phyloP scores from a whole-genome alignment of 2,329 filamentous ascomycete genomes.

The Penicillium sclerotigenum region DNA sequence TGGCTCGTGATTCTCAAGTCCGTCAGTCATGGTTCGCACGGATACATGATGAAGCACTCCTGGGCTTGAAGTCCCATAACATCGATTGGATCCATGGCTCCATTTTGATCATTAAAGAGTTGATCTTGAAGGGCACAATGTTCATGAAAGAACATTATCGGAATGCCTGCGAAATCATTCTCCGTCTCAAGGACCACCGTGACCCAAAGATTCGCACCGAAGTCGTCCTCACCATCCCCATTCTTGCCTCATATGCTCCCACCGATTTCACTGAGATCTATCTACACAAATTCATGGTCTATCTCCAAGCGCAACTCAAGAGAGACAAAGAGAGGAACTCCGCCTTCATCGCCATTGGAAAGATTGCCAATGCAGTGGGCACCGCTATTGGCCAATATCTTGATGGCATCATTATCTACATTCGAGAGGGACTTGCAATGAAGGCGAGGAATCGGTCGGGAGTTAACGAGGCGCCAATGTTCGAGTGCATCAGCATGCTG shows the following conservation, averaged over 20 bases:
- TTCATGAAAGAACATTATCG: slow-evolving; percentile 97
- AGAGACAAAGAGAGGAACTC: slow-evolving; percentile 92
- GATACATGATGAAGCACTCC: slow-evolving; percentile 81
- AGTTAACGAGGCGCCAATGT: slow-evolving; percentile 70
- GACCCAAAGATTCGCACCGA: slow-evolving; percentile 85
- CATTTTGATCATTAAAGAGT: slow-evolving; percentile 83
- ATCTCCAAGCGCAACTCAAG: slow-evolving; percentile 88
- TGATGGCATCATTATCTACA: slow-evolving; percentile 88
- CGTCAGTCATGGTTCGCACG: slow-evolving; percentile 84
- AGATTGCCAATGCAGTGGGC: slow-evolving; percentile 93
- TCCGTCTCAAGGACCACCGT: slow-evolving; percentile 87
- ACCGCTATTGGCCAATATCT: slow-evolving; percentile 93
- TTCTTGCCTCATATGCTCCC: slow-evolving; percentile 87
- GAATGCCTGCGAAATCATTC: slow-evolving; percentile 87
- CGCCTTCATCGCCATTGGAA: slow-evolving; percentile 92
- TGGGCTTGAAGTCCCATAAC: slow-evolving; percentile 74
- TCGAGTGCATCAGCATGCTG: slow-evolving; percentile 95
- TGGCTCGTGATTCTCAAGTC: slow-evolving; percentile 84
- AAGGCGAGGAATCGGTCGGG: slow-evolving; percentile 65
- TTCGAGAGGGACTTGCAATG: slow-evolving; percentile 81
- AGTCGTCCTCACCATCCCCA: slow-evolving; percentile 85
- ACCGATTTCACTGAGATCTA: slow-evolving; percentile 83
- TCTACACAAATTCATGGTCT: slow-evolving; percentile 95
- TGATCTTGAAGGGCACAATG: slow-evolving; percentile 94
- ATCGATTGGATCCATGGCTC: slow-evolving; percentile 93